A percentile compares a stretch with the other conserved stretches of the same genome.
phyloP scores from a whole-genome alignment of 768 basidiomycete species.

The Leucogyrophana mollusca region DNA sequence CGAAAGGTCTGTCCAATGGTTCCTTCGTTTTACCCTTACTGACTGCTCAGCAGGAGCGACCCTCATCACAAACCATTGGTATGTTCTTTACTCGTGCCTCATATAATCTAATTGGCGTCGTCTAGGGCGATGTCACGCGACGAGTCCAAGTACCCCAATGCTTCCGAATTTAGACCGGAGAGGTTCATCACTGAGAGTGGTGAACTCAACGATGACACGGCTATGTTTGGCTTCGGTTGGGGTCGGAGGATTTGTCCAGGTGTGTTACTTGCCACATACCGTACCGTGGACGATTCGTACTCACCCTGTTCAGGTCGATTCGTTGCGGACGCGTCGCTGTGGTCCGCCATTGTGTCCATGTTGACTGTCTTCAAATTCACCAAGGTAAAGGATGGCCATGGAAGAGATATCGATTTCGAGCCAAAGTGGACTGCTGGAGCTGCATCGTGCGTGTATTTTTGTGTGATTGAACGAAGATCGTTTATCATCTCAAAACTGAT shows the following conservation, averaged over 20 bases:
- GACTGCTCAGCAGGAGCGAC: background rate
- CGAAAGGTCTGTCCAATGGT: conserved; percentile 1
- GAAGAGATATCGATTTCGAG: conserved; percentile 15
- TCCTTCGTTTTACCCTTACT: too few relatives aligned
- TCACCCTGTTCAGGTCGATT: conserved; percentile 13
- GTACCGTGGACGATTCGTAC: too few relatives aligned
- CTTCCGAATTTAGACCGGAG: background rate
- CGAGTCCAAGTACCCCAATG: background rate
- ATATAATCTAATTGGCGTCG: background rate
- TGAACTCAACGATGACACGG: background rate
- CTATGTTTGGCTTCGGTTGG: background rate
- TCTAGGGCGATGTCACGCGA: conserved; percentile 1
- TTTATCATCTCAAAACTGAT: too few relatives aligned
- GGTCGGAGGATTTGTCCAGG: background rate
- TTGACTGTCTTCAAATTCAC: conserved; percentile 17
- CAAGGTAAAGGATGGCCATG: conserved; percentile 17
- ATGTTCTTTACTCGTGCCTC: background rate
- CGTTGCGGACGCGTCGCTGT: conserved; percentile 20
- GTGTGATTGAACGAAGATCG: background rate
- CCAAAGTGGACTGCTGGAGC: background rate
- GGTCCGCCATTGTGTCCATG: conserved; percentile 18
- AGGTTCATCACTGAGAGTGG: background rate
- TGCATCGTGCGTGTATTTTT: background rate
- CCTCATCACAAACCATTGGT: conserved; percentile 6
- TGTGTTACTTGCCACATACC: too few relatives aligned